Base-by-base conservation (phyloP, 495 filamentous ascomycete genomes). In the Sordaria brevicollis region DNA sequence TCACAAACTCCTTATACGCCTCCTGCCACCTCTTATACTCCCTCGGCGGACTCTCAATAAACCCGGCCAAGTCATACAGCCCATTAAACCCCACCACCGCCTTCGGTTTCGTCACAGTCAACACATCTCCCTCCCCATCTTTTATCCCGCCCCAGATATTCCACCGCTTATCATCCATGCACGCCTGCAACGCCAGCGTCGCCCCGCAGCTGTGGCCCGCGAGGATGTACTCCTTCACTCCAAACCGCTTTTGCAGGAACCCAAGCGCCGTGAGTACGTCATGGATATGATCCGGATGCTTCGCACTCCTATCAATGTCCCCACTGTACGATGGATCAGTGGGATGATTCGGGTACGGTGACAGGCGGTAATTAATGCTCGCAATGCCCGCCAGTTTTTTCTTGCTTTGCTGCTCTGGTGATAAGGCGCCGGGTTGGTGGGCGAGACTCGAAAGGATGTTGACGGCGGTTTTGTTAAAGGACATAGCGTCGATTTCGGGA, bases 331-430 rank as follows among this genome's bases (percentile, higher is more conserved):
- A 38, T 33, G 80, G 79, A 74, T 86, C 80, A 71, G 86, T 83
- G 0, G 89, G 84, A 76, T 88, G 82, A 9, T 76, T 69, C 0
- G 91, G 90, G 77, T 95, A 87, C 1, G 91, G 84, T 31, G 89
- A 93, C 31, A 96, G 86, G 21, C 93, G 88, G 83, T 97, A 96
- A 72, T 91, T 89, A 69, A 96, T 80, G 4, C 89, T 91, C 37
- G 89, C 90, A 72, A 93, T 83, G 62, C 85, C 91, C 3, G 84
- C 82, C 65, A 94, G 21, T n/a, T 11, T 37, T 1, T 17, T 84
- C 33, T 80, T 70, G 21, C 70, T 17, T 17, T 34, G 8, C 49
- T 34, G n/a, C n/a, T n/a, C n/a, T n/a, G n/a, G n/a, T n/a, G n/a
- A n/a, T n/a, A n/a, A n/a, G n/a, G n/a, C 38, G 3, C 39, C 15